Conservation (phyloP, 2,329 filamentous ascomycete species). For the Microsporum canis region DNA sequence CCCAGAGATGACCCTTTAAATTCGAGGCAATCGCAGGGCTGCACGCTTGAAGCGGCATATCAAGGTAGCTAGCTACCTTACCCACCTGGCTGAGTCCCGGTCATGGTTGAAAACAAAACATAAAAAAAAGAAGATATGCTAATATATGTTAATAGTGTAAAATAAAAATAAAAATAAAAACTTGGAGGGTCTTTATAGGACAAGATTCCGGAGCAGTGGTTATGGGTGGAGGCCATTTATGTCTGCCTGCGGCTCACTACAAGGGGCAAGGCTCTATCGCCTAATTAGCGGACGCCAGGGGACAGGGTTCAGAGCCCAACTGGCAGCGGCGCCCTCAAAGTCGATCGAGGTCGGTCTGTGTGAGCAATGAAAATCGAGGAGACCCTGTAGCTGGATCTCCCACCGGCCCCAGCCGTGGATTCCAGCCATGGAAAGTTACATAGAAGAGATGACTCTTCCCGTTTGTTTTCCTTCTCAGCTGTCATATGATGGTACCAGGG, state of each 20-base stretch:
- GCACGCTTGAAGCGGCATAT: background rate
- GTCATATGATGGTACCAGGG: background rate
- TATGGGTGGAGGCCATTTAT: background rate
- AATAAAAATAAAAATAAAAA: background rate
- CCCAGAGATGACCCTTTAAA: background rate
- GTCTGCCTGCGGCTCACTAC: background rate
- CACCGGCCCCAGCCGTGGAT: background rate
- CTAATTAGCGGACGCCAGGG: background rate
- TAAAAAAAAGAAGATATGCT: background rate
- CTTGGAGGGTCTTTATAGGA: background rate
- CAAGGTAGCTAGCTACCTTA: background rate
- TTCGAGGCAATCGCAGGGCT: slow-evolving; percentile 2
- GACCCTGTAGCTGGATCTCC: background rate
- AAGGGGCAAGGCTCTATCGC: background rate
- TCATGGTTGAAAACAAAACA: background rate
- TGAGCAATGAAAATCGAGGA: background rate
- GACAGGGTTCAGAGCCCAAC: slow-evolving; percentile 1
- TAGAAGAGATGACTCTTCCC: background rate
- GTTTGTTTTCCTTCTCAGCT: background rate
- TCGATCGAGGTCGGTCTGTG: background rate
- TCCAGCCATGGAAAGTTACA: background rate
- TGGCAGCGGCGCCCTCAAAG: background rate
- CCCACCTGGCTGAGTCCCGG: background rate
- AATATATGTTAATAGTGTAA: background rate
- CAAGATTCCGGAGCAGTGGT: background rate